These are phyloP conservation scores for Madurella fahalii DNA, from an alignment of 2,329 filamentous ascomycete genomes.

Conservation along the genomic window DNA sequence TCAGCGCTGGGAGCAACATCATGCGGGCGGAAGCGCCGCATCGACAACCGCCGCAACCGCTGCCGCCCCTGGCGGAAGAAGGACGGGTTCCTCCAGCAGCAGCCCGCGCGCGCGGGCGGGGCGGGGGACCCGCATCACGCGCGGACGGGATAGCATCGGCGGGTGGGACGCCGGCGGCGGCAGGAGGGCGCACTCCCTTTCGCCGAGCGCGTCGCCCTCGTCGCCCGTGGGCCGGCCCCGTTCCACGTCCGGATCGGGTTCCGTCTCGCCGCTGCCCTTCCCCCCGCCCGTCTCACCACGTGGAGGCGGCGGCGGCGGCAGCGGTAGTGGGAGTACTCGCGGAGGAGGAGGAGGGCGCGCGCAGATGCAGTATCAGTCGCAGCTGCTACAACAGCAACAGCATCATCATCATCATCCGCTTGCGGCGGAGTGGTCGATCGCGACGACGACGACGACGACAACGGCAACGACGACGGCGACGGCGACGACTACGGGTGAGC, in stretches of 20 bases:
- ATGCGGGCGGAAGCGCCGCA: not conserved
- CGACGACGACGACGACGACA: not conserved
- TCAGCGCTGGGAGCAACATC: slow-evolving; percentile 25
- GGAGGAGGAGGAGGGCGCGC: not conserved
- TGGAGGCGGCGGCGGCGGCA: too few species aligned
- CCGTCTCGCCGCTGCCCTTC: not conserved
- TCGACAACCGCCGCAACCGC: too few species aligned
- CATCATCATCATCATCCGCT: not conserved
- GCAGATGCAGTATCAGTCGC: not conserved
- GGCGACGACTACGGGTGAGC: not conserved
- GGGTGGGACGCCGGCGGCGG: not conserved
- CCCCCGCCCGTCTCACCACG: not conserved
- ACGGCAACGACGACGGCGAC: not conserved
- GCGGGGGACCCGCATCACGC: not conserved
- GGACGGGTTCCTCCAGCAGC: not conserved
- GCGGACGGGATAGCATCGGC: not conserved
- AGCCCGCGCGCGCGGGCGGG: not conserved
- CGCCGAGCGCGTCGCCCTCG: too few species aligned
- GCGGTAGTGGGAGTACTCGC: not conserved
- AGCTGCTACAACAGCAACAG: not conserved
- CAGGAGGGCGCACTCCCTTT: not conserved
- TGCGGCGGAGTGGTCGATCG: not conserved
- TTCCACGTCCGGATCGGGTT: not conserved
- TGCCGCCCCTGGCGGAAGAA: too few species aligned
- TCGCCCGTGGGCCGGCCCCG: too few species aligned